A percentile compares a stretch with the other conserved stretches of the same genome.
These are phyloP conservation scores for Arctium minus DNA, from an alignment of 129 eudicot genomes.

Conservation along the genomic window DNA sequence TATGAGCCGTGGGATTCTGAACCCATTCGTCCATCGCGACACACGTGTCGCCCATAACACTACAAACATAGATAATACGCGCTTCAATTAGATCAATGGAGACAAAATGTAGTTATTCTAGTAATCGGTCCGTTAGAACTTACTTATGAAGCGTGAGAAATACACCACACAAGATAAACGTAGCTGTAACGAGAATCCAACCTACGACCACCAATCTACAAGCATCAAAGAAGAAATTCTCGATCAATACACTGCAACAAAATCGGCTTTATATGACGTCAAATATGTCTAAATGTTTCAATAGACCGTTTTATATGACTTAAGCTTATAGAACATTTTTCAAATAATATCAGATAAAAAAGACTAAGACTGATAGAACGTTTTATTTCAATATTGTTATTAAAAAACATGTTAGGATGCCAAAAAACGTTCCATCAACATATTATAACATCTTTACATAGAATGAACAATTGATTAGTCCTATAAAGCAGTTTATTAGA, in stretches of 20 bases:
- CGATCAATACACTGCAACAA: not conserved
- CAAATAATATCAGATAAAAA: too few species aligned
- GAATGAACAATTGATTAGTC: not conserved
- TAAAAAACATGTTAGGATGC: too few species aligned
- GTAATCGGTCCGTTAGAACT: conserved; percentile 14
- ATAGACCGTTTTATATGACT: not conserved
- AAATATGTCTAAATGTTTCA: not conserved
- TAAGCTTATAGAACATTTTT: not conserved
- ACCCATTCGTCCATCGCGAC: conserved; percentile 94
- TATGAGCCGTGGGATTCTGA: conserved; percentile 63
- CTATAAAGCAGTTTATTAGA: not conserved
- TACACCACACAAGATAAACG: conserved; percentile 67
- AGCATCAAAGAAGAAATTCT: not conserved
- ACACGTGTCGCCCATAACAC: conserved; percentile 77
- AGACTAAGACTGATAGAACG: too few species aligned
- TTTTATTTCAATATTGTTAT: too few species aligned
- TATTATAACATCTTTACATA: not conserved
- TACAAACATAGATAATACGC: conserved; percentile 6
- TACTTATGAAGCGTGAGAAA: conserved; percentile 90
- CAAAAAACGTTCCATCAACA: not conserved
- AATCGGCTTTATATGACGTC: not conserved
- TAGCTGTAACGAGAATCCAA: conserved; percentile 81
- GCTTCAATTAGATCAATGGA: conserved; percentile 12
- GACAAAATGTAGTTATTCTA: not conserved
- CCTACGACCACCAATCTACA: conserved; percentile 76